These are phyloP conservation scores for Penicillium sp. DNA, from an alignment of 2,329 filamentous ascomycete genomes.

Conservation along the genomic window DNA sequence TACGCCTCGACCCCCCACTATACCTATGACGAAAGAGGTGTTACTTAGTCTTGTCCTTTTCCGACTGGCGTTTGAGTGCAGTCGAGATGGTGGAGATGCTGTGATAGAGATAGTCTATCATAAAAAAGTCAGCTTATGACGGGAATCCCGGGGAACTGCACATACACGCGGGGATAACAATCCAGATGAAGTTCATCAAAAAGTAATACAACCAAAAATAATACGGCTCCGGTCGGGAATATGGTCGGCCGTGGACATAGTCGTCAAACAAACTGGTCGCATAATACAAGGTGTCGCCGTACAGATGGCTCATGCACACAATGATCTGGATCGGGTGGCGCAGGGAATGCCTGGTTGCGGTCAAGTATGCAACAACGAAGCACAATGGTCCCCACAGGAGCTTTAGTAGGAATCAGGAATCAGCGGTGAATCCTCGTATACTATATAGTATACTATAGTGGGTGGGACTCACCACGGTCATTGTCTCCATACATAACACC, in stretches of 20 bases:
- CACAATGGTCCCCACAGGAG: slow-evolving; percentile 62
- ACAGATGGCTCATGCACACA: slow-evolving; percentile 62
- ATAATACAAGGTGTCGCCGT: slow-evolving; percentile 64
- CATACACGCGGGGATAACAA: slow-evolving; percentile 54
- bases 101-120: slow-evolving; percentile 32
- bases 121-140: slow-evolving; percentile 6
- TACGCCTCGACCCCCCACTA: slow-evolving; percentile 10
- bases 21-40: slow-evolving; percentile 22
- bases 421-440: background rate
- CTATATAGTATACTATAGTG: background rate
- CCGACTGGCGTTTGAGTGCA: slow-evolving; percentile 24
- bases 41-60: slow-evolving; percentile 30
- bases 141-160: background rate
- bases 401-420: slow-evolving; percentile 33
- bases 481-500: slow-evolving; percentile 80
- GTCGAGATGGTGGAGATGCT: slow-evolving; percentile 33
- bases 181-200: slow-evolving; percentile 66
- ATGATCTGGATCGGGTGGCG: slow-evolving; percentile 60
- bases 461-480: slow-evolving; percentile 65
- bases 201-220: slow-evolving; percentile 68
- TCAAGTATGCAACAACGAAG: slow-evolving; percentile 55
- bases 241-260: slow-evolving; percentile 52
- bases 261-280: slow-evolving; percentile 62
- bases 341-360: slow-evolving; percentile 54
- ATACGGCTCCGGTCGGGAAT: slow-evolving; percentile 60